A percentile compares a stretch with the other conserved stretches of the same genome.
These are phyloP conservation scores for Mycena leptocephala DNA, from an alignment of 768 basidiomycete species.

Conservation along the genomic window DNA sequence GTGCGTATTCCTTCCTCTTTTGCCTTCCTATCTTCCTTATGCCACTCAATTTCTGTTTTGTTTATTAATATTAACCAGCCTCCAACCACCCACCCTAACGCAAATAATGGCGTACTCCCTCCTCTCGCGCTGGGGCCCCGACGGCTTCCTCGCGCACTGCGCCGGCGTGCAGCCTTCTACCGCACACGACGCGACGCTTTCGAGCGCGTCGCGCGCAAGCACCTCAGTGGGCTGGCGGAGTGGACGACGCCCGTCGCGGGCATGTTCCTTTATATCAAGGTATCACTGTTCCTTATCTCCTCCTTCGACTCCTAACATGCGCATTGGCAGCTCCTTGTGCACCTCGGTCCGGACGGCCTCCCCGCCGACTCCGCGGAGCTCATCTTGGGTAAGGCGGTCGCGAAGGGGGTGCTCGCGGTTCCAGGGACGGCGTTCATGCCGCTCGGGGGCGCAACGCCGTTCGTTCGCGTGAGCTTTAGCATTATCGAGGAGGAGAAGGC, in stretches of 20 bases:
- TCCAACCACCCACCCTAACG: constrained; percentile 64
- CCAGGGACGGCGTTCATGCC: constrained; percentile 38
- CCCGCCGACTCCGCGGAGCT: not conserved
- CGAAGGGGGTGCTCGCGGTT: constrained; percentile 32
- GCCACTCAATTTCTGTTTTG: no score
- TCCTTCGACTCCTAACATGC: no score
- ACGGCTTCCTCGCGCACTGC: constrained; percentile 73
- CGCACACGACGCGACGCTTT: constrained; percentile 72
- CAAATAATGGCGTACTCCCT: constrained; percentile 66
- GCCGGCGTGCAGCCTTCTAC: constrained; percentile 68
- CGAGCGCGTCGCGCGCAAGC: constrained; percentile 70
- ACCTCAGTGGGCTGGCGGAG: constrained; percentile 74
- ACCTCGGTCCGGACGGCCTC: not conserved
- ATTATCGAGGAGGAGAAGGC: constrained; percentile 26
- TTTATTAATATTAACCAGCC: no score
- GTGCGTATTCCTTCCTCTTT: no score
- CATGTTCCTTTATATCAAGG: constrained; percentile 81
- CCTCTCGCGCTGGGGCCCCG: constrained; percentile 71
- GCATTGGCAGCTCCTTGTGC: constrained; percentile 22
- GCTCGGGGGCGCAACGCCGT: constrained; percentile 19
- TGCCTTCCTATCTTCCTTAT: no score
- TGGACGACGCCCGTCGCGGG: constrained; percentile 72
- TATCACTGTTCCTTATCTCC: no score
- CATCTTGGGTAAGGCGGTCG: constrained; percentile 7
- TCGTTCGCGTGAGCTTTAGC: constrained; percentile 36